Evolutionary conservation across 169 alveolate genomes (phyloP), one percentile per base, ranked within the genome.

Genomic region (Eimeria falciformis): DNA sequence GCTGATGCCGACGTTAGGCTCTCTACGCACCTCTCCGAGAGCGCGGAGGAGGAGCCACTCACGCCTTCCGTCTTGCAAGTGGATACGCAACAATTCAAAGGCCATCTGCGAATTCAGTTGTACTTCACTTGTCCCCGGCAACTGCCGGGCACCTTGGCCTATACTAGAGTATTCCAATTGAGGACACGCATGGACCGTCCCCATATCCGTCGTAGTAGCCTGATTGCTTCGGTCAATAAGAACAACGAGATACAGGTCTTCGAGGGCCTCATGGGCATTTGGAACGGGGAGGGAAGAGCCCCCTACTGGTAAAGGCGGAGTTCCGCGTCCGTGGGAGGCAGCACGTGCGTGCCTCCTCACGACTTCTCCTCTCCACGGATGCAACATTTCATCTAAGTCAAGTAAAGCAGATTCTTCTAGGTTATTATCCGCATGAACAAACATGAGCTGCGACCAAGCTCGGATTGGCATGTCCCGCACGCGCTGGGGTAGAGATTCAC

Each of bases 351-450:
- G 71, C 55, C 93, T 37, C 17, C 40, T 33, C 71, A 40, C 81
- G 73, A 47, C 25, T 50, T 62, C 78, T 62, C 91, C 90, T 21
- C 92, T 88, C 69, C 90, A 90, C 68, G 96, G 96, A 33, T 87
- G 87, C 46, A 93, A 75, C 93, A 94, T 85, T 62, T 94, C 96
- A 40, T 90, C 94, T 73, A 94, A 56, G 69, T 94, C 96, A 40
- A 85, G 93, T 23, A 94, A 92, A 2, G 96, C 93, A 83, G 95
- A 91, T 47, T 92, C 94, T 45, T 94, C 96, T 50, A 94, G 79
- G 78, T 94, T 94, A 85, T 94, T 94, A 88, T 94, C 96, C 9
- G 96, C 96, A 84, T 94, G 96, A n/a, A 94, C 82, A 77, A 91
- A 94, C 47, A 94, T 53, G 65, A 94, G 91, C 66, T 94, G 96